Conservation (phyloP, 2,329 filamentous ascomycete genomes). For the Raffaelea deltoideospora region DNA sequence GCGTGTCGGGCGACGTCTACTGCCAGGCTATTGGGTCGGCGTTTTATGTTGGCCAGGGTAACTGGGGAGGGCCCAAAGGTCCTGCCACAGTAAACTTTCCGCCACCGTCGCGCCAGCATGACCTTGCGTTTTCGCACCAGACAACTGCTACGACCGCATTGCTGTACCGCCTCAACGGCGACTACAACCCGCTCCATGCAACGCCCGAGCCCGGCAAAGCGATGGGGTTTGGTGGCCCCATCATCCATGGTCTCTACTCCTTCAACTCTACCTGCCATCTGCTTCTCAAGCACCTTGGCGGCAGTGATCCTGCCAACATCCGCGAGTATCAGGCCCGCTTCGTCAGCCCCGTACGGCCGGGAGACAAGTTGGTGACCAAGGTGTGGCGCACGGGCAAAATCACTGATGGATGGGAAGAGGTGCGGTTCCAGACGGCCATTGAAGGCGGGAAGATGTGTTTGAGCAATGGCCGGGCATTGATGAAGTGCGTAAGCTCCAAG, state of each 20-base stretch:
- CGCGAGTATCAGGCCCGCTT: conserved; percentile 84
- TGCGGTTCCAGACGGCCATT: conserved; percentile 65
- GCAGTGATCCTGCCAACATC: conserved; percentile 64
- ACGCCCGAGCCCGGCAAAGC: conserved; percentile 70
- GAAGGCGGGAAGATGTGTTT: conserved; percentile 72
- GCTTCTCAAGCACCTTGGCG: conserved; percentile 58
- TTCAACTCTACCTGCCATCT: conserved; percentile 70
- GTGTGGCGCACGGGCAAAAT: conserved; percentile 71
- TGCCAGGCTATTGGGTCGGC: conserved; percentile 50
- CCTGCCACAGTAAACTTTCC: conserved; percentile 66
- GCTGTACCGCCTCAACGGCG: conserved; percentile 74
- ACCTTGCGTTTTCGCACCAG: conserved; percentile 54
- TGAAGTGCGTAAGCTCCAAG: conserved; percentile 47
- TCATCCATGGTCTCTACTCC: conserved; percentile 78
- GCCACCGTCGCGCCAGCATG: conserved; percentile 54
- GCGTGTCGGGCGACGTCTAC: conserved; percentile 53
- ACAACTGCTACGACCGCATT: conserved; percentile 58
- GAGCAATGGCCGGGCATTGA: conserved; percentile 70
- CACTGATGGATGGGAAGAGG: conserved; percentile 66
- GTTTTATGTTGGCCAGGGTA: conserved; percentile 67
- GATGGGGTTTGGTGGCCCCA: conserved; percentile 83
- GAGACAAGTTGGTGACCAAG: conserved; percentile 65
- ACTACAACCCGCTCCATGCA: conserved; percentile 88
- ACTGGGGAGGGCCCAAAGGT: conserved; percentile 83
- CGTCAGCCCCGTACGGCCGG: conserved; percentile 68